Evolutionary conservation across 176 grass and related monocot genomes (phyloP), one percentile per base, ranked within the genome.

Genomic region (Hordeum marinum): DNA sequence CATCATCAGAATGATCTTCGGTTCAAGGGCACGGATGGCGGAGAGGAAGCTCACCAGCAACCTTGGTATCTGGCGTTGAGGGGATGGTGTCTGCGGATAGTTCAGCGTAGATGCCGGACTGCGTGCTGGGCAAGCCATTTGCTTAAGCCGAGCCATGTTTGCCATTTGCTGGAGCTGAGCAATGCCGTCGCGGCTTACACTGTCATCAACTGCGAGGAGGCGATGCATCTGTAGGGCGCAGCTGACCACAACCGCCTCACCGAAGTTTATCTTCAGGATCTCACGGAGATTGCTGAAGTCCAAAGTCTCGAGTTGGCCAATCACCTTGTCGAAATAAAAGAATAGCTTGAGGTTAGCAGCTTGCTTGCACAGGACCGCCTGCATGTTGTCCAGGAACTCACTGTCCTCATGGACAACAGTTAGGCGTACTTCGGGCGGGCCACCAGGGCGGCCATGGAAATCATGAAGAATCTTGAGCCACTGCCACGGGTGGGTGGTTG

Each of bases 391-490:
- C 23, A 92, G 71, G 26, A 80, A 83, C 20, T 83, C 81, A 3
- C 41, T 55, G 11, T 89, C 29, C 43, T 92, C 76, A 25, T 86
- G 77, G n/a, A 90, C 77, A 72, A 83, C 77, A 6, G 84, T 90
- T 29, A 92, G 60, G 37, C 72, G 85, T 54, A 90, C 72, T 68
- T 80, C 46, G 5, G 87, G 84, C 4, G 87, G 57, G 0, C 91
- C 84, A 2, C 77, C 77, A 20, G 36, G 87, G 17, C 87, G 58
- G 36, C 70, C 45, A 63, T 63, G 84, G 29, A 90, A 86, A 12
- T 74, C 81, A 0, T 78, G 71, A 34, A 90, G 87, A 73, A 92
- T 83, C 25, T 86, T 80, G 13, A 80, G 11, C 91, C 87, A 92
- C 76, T 90, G 87, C 72, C 75, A 68, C n/a, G 55, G 87, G 32